Base-by-base conservation (phyloP, 31 red algal species). In the Odonthalia washingtoniensis region DNA sequence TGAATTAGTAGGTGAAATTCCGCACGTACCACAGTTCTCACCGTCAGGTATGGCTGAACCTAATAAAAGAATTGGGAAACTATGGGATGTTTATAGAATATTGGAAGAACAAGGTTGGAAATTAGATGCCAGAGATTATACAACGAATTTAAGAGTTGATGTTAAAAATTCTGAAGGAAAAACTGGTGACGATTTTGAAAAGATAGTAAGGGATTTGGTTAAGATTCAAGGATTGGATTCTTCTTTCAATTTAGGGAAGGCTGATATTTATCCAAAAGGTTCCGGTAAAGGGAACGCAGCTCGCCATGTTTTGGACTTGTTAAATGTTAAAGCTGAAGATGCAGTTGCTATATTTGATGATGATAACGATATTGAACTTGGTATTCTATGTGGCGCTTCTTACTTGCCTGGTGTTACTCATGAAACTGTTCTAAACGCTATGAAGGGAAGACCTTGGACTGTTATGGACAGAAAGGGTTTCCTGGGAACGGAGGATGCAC, bases 301-400 rank as follows among this genome's bases (percentile, higher is more conserved):
- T 5, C 31, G 79, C 14, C 73, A 93, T 34, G 61, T 99, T 60
- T 49, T 99, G 62, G 21, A 82, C 17, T 52, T 66, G 26, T 37
- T 66, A 41, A 32, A 40, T 52, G 62, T 91, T 28, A 46, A 70
- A 2, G 2, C 81, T 4, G 70, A 64, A 26, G 46, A 94, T 57
- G 57, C 92, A 2, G 89, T 94, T 33, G 89, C 95, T 42, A 70
- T 99, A 53, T 95, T 95, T 82, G 97, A 99, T 72, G 97, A 99
- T 77, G 94, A 99, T 44, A 99, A 99, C 62, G 97, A 99, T 70
- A 28, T 99, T 34, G 91, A 95, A 37, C 77, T 99, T 21, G 97
- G 92, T 39, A 60, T 67, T 3, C 77, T 94, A 4, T 69, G 40
- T 42, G 92, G 92, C 1, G 30, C 65, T 1, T 86, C 85, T 24